Base-by-base conservation (phyloP, 768 basidiomycete species). In the Tricholoma sp. region DNA sequence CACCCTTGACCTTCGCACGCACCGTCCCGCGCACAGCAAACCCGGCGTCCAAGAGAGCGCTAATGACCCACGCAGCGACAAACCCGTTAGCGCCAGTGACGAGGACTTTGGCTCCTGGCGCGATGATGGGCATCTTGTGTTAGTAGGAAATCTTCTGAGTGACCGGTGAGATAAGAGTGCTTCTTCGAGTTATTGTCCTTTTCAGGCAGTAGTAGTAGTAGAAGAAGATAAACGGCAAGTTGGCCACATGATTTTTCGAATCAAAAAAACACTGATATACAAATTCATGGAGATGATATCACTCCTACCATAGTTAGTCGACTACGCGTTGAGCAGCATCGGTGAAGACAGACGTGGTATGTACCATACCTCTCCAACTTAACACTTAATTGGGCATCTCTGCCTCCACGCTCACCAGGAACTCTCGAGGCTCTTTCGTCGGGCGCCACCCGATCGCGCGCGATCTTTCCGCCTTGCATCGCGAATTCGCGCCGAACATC, bases 11-110 rank as follows among this genome's bases (percentile, higher is more conserved):
- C 9, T 65, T 63, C 1, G 81, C 80, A 12, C 91, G 80, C 6
- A 88, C 88, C 0, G 87, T 84, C 0, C 84, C 88, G 6, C 86
- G 80, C 24, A 88, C 83, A 4, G 72, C 58, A 63, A 82, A 89
- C 0, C 89, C 88, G 6, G 74, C 70, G 57, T 86, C 80, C 11
- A 91, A 77, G 12, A 88, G 73, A 7, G 60, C 63, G 34, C 73
- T 71, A 15, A 82, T 80, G 50, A 87, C 73, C 82, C 85, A 86
- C 6, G 73, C 68, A 13, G 81, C 84, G 54, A 86, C 74, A 66
- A 75, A 86, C 24, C 84, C 83, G 60, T 81, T 84, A 12, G 82
- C 82, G 12, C 83, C 84, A 0, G 81, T 74, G 50, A 85, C 80
- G 37, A 84, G 78, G 28, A 84, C 45, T 39, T 55, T 55, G 33